A percentile compares a stretch with the other conserved stretches of the same genome.
Conservation (phyloP, 352 stramenopile species). For the Pythium grandisporangium region DNA sequence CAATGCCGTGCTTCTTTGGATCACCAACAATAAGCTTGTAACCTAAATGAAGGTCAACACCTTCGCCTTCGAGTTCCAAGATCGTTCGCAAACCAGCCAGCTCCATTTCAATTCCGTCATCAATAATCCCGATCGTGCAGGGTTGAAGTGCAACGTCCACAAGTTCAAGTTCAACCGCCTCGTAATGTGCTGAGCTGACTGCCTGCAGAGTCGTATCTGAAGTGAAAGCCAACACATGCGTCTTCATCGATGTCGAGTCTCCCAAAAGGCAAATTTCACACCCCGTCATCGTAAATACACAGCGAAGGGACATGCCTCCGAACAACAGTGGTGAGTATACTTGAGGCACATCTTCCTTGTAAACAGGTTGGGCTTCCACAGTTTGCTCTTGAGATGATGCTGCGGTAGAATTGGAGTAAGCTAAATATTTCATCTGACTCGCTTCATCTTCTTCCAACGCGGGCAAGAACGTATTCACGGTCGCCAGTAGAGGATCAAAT, state of each 20-base stretch:
- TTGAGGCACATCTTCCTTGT: slow-evolving; percentile 43
- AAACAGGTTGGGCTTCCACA: slow-evolving; percentile 33
- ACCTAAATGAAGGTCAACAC: slow-evolving; percentile 66
- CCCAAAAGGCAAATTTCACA: slow-evolving; percentile 75
- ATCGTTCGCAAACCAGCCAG: slow-evolving; percentile 66
- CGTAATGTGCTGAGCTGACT: slow-evolving; percentile 43
- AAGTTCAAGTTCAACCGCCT: slow-evolving; percentile 66
- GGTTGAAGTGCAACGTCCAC: slow-evolving; percentile 74
- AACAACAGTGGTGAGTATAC: slow-evolving; percentile 68
- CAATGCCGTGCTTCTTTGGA: slow-evolving; percentile 4
- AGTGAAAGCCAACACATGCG: slow-evolving; percentile 75
- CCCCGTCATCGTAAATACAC: slow-evolving; percentile 36
- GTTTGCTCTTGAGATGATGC: slow-evolving; percentile 48
- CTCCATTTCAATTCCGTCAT: slow-evolving; percentile 69
- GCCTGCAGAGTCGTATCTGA: slow-evolving; percentile 60
- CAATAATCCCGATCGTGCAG: slow-evolving; percentile 47
- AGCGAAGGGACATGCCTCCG: slow-evolving; percentile 35
- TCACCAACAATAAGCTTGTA: slow-evolving; percentile 61
- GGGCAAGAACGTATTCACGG: slow-evolving; percentile 45
- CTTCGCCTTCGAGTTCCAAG: slow-evolving; percentile 80
- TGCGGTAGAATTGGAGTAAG: slow-evolving; percentile 25
- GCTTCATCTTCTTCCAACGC: slow-evolving; percentile 58
- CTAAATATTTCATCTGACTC: slow-evolving; percentile 65
- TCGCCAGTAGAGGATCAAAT: slow-evolving; percentile 61
- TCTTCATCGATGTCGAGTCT: slow-evolving; percentile 60